Base-by-base conservation (phyloP, 1,284 basidiomycete genomes). In the Ustilago curta region DNA sequence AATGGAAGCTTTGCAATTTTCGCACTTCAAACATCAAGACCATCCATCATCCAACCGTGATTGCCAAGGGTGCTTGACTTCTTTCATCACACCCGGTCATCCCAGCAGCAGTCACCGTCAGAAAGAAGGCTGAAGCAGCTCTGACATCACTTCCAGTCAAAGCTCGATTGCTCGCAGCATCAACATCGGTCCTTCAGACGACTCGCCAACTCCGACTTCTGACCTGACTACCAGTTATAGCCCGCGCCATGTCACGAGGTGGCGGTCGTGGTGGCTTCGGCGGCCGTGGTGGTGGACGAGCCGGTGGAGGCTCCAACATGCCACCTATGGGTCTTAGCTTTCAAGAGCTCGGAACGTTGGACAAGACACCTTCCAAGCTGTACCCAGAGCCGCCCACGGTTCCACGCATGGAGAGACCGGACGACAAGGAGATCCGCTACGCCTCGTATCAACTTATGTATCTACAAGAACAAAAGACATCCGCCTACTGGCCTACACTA, bases 331-430 rank as follows among this genome's bases (percentile, higher is more conserved):
- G 73, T 14, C 69, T 76, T 16, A 68, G 60, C 57, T 69, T 77
- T 27, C 76, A 77, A 59, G 71, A 75, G 29, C 61, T 77, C 23
- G 62, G 65, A 6, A 62, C 40, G n/a, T 50, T 77, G 35, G 76
- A 77, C 59, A 77, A 77, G 59, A 71, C 76, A 7, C 76, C 76
- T 27, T 75, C 71, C 3, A 77, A 77, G 50, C 70, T 71, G 3
- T 77, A 77, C 29, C 76, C 76, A 6, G 76, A 75, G 39, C 49
- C 58, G 23, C 43, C 55, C 14, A 68, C 74, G 4, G 45, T 69
- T 0, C 69, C 65, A 31, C 61, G 65, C 11, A 70, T 77, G 61
- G 76, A 74, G 39, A 53, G 68, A 43, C 68, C 69, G 0, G 64
- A 70, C 45, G 68, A 75, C 47, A 70, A 60, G 37, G 76, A 77